Base-by-base conservation (phyloP, 345 rosid genomes). In the Populus alba region DNA sequence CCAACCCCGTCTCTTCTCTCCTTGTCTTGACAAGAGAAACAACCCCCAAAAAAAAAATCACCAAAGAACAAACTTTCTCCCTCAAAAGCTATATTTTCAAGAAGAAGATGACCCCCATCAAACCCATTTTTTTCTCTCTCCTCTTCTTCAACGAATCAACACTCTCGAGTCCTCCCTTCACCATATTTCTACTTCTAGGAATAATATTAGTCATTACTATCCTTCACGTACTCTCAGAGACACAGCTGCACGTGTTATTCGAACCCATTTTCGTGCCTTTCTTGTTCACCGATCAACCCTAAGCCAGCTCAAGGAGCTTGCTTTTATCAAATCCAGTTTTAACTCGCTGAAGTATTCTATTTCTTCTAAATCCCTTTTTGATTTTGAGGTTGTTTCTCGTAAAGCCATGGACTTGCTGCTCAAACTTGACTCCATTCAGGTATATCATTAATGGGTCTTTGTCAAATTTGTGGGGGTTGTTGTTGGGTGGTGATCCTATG, bases 181-280 rank as follows among this genome's bases (percentile, higher is more conserved):
- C 12, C 75, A 75, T 43, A 81, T 90, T 10, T 81, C 88, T 63
- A 23, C 78, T 74, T 75, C 74, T 23, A 39, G 78, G 4, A 53
- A 83, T 59, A 67, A 68, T 43, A 79, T 69, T 27, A 77, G 72
- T 33, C 35, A 39, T 78, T 39, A 57, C 79, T 39, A 43, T 57
- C 80, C 82, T 18, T 68, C 82, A 7, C 63, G 51, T 45, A 78
- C 94, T 20, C 81, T 92, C 2, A 87, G 89, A 85, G 95, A 92
- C 65, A 79, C 87, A 15, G 98, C 98, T 9, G 98, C 99, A 35
- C 87, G 94, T 31, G 87, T 95, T 43, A 95, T 95, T 76, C 98
- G 92, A 77, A 81, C 85, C 79, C 94, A 88, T 84, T 95, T 93
- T 78, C 92, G 97, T 0, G 83, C 91, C 38, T 90, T 89, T 86